phyloP scores from a whole-genome alignment of 805 yeast genomes.

The Candida incommunis region DNA sequence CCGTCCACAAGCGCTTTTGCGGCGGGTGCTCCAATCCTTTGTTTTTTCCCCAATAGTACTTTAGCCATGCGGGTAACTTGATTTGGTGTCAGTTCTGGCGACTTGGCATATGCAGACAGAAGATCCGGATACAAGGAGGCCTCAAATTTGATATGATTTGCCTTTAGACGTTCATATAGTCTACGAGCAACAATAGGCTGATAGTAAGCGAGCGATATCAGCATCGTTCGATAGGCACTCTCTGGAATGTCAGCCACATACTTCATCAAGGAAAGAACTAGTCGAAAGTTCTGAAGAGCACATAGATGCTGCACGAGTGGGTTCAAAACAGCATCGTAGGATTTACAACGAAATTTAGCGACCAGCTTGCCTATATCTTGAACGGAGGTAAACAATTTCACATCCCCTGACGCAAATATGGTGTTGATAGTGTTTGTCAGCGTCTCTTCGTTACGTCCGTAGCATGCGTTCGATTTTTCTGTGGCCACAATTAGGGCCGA shows the following conservation, averaged over 20 bases:
- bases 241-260: background rate
- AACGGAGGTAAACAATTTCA: background rate
- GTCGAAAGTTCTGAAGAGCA: background rate
- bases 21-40: background rate
- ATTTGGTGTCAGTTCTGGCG: background rate
- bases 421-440: too few relatives aligned
- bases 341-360: background rate
- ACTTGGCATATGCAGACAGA: background rate
- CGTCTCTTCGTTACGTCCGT: too few relatives aligned
- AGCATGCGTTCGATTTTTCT: too few relatives aligned
- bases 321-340: background rate
- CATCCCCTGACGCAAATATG: background rate
- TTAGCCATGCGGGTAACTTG: background rate
- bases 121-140: background rate
- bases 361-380: background rate
- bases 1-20: background rate
- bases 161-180: background rate
- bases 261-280: background rate
- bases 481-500: too few relatives aligned
- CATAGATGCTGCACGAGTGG: background rate
- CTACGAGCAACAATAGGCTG: background rate
- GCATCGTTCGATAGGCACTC: background rate
- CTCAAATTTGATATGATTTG: background rate
- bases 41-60: background rate
- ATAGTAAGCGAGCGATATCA: background rate